phyloP scores from a whole-genome alignment of 2,329 filamentous ascomycete genomes.

The Chaetothyriales sp. region DNA sequence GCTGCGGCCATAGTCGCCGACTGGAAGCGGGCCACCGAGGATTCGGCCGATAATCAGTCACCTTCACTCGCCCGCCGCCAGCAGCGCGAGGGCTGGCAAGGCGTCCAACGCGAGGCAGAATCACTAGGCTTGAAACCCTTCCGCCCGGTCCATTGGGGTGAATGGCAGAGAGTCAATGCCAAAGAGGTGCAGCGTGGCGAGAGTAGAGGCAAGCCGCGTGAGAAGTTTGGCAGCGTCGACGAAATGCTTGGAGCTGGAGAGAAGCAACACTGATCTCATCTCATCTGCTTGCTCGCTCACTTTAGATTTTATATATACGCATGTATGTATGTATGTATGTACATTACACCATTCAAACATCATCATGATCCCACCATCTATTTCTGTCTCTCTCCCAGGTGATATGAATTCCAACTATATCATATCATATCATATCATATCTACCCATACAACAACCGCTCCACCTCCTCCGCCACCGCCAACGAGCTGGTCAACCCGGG shows the following conservation, averaged over 20 bases:
- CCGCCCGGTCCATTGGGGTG: conserved; percentile 59
- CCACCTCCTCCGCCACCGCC: conserved; percentile 70
- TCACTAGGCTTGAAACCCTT: conserved; percentile 31
- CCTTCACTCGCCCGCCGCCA: conserved; percentile 18
- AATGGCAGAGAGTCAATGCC: conserved; percentile 76
- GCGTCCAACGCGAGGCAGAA: conserved; percentile 46
- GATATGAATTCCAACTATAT: too few relatives aligned
- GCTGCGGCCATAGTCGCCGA: conserved; percentile 73
- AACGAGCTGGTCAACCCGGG: conserved; percentile 76
- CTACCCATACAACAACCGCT: conserved; percentile 35
- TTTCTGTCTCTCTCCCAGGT: too few relatives aligned
- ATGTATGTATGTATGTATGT: too few relatives aligned
- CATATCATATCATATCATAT: background rate
- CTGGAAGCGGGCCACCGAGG: conserved; percentile 33
- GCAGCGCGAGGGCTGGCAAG: conserved; percentile 55
- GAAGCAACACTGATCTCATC: too few relatives aligned
- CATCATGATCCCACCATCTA: too few relatives aligned
- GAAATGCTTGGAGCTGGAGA: conserved; percentile 40
- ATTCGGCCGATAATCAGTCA: conserved; percentile 4
- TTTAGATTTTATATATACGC: too few relatives aligned
- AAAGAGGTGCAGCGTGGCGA: conserved; percentile 55
- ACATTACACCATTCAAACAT: too few relatives aligned
- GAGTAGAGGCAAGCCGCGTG: conserved; percentile 57
- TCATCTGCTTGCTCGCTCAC: too few relatives aligned
- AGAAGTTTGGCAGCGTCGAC: conserved; percentile 44